Evolutionary conservation across 768 basidiomycete genomes (phyloP).

Genomic region (Phylloporus arenicola): DNA sequence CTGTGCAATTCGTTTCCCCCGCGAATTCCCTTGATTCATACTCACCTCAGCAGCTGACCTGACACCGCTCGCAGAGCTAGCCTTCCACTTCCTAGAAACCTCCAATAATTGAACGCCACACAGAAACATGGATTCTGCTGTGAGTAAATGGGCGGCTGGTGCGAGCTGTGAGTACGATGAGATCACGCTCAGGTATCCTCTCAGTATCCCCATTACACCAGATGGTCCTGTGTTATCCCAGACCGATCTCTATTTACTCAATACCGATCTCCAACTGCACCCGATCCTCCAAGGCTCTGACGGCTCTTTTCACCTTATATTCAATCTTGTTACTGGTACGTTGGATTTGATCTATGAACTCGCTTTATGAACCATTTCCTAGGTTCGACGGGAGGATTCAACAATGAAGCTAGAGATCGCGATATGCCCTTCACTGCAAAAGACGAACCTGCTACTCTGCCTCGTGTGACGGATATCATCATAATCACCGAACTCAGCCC

Average conservation of each 20-base stretch:
- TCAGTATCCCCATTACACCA: conserved; percentile 22
- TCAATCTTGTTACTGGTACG: conserved; percentile 66
- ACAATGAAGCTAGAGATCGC: conserved; percentile 51
- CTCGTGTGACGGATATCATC: conserved; percentile 54
- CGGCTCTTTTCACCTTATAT: conserved; percentile 55
- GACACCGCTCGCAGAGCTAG: not conserved
- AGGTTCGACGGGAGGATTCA: conserved; percentile 63
- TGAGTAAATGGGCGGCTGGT: conserved; percentile 33
- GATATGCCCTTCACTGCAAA: conserved; percentile 51
- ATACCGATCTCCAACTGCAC: conserved; percentile 62
- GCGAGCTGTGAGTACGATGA: conserved; percentile 29
- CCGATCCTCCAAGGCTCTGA: conserved; percentile 59
- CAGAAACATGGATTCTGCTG: conserved; percentile 24
- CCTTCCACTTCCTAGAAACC: not conserved
- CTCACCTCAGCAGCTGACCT: not conserved
- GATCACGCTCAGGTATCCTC: not conserved
- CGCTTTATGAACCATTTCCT: not conserved
- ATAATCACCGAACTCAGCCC: conserved; percentile 60
- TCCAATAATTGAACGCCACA: conserved; percentile 1
- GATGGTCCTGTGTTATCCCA: conserved; percentile 77
- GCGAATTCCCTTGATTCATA: not conserved
- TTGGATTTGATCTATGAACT: not conserved
- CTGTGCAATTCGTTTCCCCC: not conserved
- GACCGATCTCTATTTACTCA: conserved; percentile 77
- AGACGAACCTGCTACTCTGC: conserved; percentile 66